These are phyloP conservation scores for Fusarium haematococcum DNA, from an alignment of 2,329 filamentous ascomycete species.

Conservation along the genomic window DNA sequence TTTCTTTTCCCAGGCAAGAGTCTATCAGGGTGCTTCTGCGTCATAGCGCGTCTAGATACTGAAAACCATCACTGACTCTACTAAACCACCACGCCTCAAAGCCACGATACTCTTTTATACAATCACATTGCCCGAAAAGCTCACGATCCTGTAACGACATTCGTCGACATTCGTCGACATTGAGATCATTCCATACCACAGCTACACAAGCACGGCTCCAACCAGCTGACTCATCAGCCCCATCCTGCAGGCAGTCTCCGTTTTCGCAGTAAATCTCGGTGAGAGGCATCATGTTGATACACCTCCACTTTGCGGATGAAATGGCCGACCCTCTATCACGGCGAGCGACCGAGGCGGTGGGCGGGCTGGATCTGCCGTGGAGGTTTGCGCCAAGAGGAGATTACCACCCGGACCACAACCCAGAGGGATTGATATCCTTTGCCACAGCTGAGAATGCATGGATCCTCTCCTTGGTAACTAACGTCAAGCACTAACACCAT, in stretches of 20 bases:
- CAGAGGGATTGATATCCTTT: conserved; percentile 59
- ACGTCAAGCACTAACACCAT: neutral
- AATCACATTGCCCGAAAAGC: neutral
- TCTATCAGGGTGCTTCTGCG: neutral
- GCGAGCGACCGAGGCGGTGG: conserved; percentile 41
- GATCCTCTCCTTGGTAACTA: neutral
- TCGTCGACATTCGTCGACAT: neutral
- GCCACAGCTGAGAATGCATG: conserved; percentile 60
- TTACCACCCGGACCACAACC: conserved; percentile 55
- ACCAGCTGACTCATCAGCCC: conserved; percentile 34
- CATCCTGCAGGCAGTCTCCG: neutral
- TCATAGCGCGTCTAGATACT: neutral
- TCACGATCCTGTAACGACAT: neutral
- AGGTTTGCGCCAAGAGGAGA: conserved; percentile 47
- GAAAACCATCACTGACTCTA: neutral
- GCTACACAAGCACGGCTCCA: neutral
- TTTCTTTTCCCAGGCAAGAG: neutral
- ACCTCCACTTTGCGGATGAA: conserved; percentile 15
- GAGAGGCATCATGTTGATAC: conserved; percentile 20
- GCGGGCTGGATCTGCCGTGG: conserved; percentile 46
- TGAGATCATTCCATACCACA: neutral
- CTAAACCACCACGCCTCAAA: neutral
- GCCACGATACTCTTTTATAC: neutral
- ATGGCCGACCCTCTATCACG: conserved; percentile 36
- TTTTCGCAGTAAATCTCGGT: neutral